A percentile compares a stretch with the other conserved stretches of the same genome.
phyloP scores from a whole-genome alignment of 2,329 filamentous ascomycete genomes.

The Blastomyces gilchristii region DNA sequence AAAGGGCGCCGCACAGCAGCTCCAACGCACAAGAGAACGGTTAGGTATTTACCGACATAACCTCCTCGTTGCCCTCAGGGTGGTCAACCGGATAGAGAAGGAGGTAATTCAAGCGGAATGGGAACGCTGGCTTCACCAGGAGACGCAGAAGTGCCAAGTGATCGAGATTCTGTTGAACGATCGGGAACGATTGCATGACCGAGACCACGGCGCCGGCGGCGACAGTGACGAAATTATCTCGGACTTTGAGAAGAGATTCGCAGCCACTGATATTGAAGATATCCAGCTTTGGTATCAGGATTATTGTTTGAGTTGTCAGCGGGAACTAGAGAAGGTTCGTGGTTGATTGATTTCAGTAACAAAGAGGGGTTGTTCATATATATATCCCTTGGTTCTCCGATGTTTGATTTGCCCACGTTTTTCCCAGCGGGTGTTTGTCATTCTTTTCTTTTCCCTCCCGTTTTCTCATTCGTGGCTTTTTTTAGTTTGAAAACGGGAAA shows the following conservation, averaged over 20 bases:
- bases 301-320: slow-evolving; percentile 53
- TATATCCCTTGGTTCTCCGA: background rate
- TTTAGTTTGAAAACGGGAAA: slow-evolving; percentile 3
- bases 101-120: slow-evolving; percentile 82
- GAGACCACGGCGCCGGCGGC: slow-evolving; percentile 10
- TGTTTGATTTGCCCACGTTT: slow-evolving; percentile 6
- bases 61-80: slow-evolving; percentile 75
- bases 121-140: slow-evolving; percentile 81
- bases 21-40: slow-evolving; percentile 70
- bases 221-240: slow-evolving; percentile 18
- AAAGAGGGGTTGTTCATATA: slow-evolving; percentile 6
- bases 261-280: slow-evolving; percentile 31
- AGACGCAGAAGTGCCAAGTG: slow-evolving; percentile 64
- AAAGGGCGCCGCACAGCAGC: slow-evolving; percentile 41
- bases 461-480: slow-evolving; percentile 11
- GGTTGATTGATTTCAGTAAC: slow-evolving; percentile 14
- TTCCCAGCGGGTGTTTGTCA: slow-evolving; percentile 10
- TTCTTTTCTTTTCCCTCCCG: slow-evolving; percentile 8
- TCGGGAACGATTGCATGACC: slow-evolving; percentile 16
- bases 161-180: slow-evolving; percentile 40
- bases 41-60: slow-evolving; percentile 82
- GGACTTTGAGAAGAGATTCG: slow-evolving; percentile 23
- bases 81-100: slow-evolving; percentile 79
- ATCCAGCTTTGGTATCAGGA: slow-evolving; percentile 48
- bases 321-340: slow-evolving; percentile 30